These are phyloP conservation scores for Pholiota adiposa DNA, from an alignment of 1,284 basidiomycete species.

Conservation along the genomic window DNA sequence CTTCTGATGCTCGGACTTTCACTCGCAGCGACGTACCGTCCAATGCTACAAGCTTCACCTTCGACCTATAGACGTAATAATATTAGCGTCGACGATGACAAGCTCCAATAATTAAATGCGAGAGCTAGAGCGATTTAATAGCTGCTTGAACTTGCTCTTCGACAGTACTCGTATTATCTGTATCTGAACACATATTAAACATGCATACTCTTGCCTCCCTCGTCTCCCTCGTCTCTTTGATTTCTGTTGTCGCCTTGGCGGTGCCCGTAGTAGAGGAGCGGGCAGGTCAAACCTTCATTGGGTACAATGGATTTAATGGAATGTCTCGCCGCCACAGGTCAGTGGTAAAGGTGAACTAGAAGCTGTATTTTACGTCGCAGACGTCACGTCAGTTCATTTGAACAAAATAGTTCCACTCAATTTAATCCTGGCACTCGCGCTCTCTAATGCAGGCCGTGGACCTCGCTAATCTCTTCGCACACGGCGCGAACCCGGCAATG, in stretches of 20 bases:
- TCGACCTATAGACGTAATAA: too few species aligned
- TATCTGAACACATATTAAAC: too few species aligned
- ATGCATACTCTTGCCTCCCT: neutral
- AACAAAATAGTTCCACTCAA: too few species aligned
- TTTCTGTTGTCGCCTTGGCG: neutral
- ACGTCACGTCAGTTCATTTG: neutral
- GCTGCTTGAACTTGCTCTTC: too few species aligned
- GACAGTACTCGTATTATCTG: too few species aligned
- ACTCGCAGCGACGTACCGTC: too few species aligned
- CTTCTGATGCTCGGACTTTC: too few species aligned
- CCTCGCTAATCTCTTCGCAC: neutral
- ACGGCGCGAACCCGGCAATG: neutral
- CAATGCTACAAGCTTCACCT: too few species aligned
- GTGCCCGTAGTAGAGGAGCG: neutral
- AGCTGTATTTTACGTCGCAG: conserved; percentile 3
- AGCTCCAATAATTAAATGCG: too few species aligned
- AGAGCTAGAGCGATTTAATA: too few species aligned
- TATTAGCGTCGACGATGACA: too few species aligned
- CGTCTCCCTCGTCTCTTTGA: neutral
- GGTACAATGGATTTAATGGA: conserved; percentile 7
- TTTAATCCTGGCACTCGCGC: neutral
- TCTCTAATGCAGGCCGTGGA: neutral
- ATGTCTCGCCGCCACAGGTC: neutral
- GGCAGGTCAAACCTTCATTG: neutral
- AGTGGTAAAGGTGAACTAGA: neutral